Evolutionary conservation across 2,329 filamentous ascomycete species (phyloP), one percentile per base, ranked within the genome.

Genomic region (Cadophora luteo-olivacea): DNA sequence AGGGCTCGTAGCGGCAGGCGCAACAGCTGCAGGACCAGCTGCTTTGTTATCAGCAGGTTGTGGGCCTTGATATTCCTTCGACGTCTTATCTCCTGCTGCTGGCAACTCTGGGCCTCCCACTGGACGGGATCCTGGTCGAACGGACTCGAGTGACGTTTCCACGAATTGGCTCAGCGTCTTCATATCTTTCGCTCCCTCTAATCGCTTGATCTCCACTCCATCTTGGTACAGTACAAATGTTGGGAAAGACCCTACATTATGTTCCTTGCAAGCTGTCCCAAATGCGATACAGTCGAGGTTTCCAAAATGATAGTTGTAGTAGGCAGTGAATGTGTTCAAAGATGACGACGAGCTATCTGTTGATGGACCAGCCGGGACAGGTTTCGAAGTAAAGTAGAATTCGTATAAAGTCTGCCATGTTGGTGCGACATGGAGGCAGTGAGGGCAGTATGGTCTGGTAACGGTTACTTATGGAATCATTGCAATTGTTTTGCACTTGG

Each of bases 361-460:
- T 5, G 72, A 49, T 16, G 71, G 60, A 12, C 69, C 70, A 54
- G 74, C 65, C 29, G 76, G 74, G 12, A 90, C 82, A 19, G 91
- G 91, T 75, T 93, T 90, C 48, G 93, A 96, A 48, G 94, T 97
- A 82, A 93, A 75, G 60, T 74, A 99, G 80, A 90, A 97, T 82
- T 99, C 96, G 84, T 98, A 97, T 16, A 95, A 81, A 5, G 94
- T 97, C 81, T 98, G 94, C 84, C 89, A 97, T 62, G 88, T 90
- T 8, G 96, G 96, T 64, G 92, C 93, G 76, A 93, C 92, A 25
- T 72, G 66, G 29, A 73, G 63, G 64, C 77, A 78, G 67, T 78
- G 77, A 49, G 69, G 66, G 61, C 77, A 78, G 48, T 73, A 78
- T 33, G 77, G 77, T 69, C 77, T 78, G 22, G 19, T 38, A 14